phyloP scores from a whole-genome alignment of 352 stramenopile genomes.

The Heterotrichella gracilis region DNA sequence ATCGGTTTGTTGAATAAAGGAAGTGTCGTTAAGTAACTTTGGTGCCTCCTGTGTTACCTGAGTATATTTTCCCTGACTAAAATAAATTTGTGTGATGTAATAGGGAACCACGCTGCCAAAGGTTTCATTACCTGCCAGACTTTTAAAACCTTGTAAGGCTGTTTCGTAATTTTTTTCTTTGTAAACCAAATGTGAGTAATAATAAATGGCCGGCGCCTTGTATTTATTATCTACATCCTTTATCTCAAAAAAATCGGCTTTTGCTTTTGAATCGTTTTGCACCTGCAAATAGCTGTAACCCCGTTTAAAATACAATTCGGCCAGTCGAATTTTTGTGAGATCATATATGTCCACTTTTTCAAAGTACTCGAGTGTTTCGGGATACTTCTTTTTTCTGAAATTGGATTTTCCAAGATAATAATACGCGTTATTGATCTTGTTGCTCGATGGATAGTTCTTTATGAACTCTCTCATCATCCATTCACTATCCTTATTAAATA shows the following conservation, averaged over 20 bases:
- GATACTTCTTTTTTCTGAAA: constrained; percentile 3
- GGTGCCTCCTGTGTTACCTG: neutral
- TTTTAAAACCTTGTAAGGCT: neutral
- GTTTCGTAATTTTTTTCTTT: neutral
- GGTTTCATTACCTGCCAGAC: neutral
- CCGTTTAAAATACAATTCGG: neutral
- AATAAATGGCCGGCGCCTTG: neutral
- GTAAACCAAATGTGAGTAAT: neutral
- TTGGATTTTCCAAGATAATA: neutral
- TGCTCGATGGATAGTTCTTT: neutral
- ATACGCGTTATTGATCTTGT: neutral
- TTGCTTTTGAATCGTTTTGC: neutral
- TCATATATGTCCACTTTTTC: constrained; percentile 1
- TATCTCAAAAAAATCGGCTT: neutral
- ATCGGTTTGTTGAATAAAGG: neutral
- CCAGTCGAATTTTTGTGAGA: neutral
- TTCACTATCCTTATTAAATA: constrained; percentile 9
- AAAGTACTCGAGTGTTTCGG: constrained; percentile 6
- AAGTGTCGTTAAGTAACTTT: neutral
- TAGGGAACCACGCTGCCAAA: neutral
- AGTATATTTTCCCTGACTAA: neutral
- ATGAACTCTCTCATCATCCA: neutral
- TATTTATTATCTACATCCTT: neutral
- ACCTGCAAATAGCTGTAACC: neutral
- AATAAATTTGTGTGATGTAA: constrained; percentile 9